These are phyloP conservation scores for Salix brachista DNA, from an alignment of 345 rosid genomes.

Conservation along the genomic window DNA sequence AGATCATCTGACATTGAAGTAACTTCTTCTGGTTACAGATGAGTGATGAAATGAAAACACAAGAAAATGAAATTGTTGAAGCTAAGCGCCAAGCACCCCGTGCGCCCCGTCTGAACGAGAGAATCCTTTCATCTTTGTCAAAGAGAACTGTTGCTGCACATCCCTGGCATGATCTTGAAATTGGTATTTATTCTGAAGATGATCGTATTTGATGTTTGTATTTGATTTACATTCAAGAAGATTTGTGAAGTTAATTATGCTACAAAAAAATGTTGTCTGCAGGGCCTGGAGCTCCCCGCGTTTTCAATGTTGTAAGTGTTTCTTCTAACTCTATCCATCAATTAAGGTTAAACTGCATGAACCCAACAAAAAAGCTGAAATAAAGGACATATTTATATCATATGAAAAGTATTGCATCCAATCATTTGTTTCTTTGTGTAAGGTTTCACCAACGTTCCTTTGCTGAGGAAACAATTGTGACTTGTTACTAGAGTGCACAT, in stretches of 20 bases:
- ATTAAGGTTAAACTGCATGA: neutral
- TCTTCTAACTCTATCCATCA: neutral
- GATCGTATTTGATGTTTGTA: neutral
- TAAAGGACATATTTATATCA: neutral
- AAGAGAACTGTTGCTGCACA: constrained; percentile 97
- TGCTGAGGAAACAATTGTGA: neutral
- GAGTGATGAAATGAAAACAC: constrained; percentile 1
- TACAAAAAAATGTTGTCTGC: constrained; percentile 18
- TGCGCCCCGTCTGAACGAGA: constrained; percentile 65
- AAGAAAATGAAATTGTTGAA: neutral
- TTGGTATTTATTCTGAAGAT: constrained; percentile 43
- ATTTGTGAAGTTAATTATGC: constrained; percentile 18
- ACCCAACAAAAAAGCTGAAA: neutral
- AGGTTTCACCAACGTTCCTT: neutral
- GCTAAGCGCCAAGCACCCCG: constrained; percentile 1
- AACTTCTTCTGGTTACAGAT: constrained; percentile 16
- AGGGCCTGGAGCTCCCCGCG: constrained; percentile 86
- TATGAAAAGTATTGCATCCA: neutral
- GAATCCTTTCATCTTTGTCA: constrained; percentile 93
- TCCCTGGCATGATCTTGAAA: constrained; percentile 99
- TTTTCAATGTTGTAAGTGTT: constrained; percentile 42
- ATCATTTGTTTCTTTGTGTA: neutral
- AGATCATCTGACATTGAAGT: neutral
- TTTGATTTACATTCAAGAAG: neutral
- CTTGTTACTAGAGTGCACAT: neutral